These are phyloP conservation scores for Barbatosphaeria neglecta DNA, from an alignment of 495 filamentous ascomycete species.

Conservation along the genomic window DNA sequence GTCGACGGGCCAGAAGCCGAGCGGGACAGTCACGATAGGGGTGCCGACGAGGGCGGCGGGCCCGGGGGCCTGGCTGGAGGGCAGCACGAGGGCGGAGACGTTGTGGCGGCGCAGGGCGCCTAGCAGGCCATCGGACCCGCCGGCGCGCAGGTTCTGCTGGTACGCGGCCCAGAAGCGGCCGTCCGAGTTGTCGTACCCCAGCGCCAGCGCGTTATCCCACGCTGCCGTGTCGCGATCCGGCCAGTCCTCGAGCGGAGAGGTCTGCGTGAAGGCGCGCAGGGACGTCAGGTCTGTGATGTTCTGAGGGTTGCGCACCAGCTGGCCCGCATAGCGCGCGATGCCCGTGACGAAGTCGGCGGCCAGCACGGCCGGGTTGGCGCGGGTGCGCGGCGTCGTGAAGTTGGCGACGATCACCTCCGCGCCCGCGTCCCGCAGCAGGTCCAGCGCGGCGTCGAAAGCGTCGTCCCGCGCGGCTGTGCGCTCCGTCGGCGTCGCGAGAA, in stretches of 20 bases:
- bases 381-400: neutral
- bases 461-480: slow-evolving; percentile 3
- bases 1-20: slow-evolving; percentile 22
- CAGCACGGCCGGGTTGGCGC: slow-evolving; percentile 3
- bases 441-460: slow-evolving; percentile 13
- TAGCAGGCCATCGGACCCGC: neutral
- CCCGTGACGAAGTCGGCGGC: slow-evolving; percentile 31
- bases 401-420: slow-evolving; percentile 21
- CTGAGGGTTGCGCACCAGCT: slow-evolving; percentile 34
- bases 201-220: slow-evolving; percentile 22
- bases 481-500: slow-evolving; percentile 8
- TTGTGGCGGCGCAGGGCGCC: slow-evolving; percentile 1
- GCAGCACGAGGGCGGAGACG: neutral
- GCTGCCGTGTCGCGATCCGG: slow-evolving; percentile 18
- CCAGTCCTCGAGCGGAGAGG: slow-evolving; percentile 8
- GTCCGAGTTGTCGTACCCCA: slow-evolving; percentile 27
- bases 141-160: slow-evolving; percentile 9
- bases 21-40: slow-evolving; percentile 30
- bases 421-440: slow-evolving; percentile 21
- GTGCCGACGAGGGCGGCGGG: slow-evolving; percentile 18
- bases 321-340: slow-evolving; percentile 32
- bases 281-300: slow-evolving; percentile 23
- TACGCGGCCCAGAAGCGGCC: slow-evolving; percentile 33
- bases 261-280: slow-evolving; percentile 21
- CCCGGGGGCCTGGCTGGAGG: neutral